Evolutionary conservation across 2,329 filamentous ascomycete species (phyloP), one percentile per base, ranked within the genome.

Genomic region (Venturia aucupariae): DNA sequence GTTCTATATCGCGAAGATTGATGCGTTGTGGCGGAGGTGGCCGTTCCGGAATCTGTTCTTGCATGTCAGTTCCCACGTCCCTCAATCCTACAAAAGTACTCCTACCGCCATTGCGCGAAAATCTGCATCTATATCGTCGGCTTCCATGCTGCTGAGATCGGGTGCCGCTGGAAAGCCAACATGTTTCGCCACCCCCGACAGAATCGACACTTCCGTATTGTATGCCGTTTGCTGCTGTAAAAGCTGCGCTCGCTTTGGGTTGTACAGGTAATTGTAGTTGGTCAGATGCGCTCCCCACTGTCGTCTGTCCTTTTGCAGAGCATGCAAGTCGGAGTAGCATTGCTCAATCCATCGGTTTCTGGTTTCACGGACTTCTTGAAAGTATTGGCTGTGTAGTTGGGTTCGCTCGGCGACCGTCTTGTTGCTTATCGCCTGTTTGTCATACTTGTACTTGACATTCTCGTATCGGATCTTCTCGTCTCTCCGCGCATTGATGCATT

Each of bases 121-220:
- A 76, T 99, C 94, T 61, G 93, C 88, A 64, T 96, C 90, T 59
- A 94, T 77, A 71, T 97, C 91, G 13, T 83, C 80, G 27, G 83
- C 76, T 44, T 88, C 87, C 32, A 90, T 89, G 51, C 89, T 84
- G 65, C 81, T 81, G 76, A 99, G 88, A 41, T 90, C 83, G 24
- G 94, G 94, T n/a, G 92, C 94, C 39, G 93, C 92, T 42, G 94
- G 94, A 76, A 99, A 99, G 30, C 94, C 94, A 71, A 96, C 87
- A 74, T 97, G 92, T 77, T 97, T 97, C 42, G 93, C 92, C 62
- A 97, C 82, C 44, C 93, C 93, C 6, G 92, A 88, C 65, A 99
- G 79, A 35, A 97, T 86, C 0, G 92, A 96, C 4, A 99, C 92
- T 74, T 99, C 94, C 68, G 89, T 90, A 74, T 96, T 97, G 78